Base-by-base conservation (phyloP, 176 grass and related monocot species). In the Aegilops longissima region DNA sequence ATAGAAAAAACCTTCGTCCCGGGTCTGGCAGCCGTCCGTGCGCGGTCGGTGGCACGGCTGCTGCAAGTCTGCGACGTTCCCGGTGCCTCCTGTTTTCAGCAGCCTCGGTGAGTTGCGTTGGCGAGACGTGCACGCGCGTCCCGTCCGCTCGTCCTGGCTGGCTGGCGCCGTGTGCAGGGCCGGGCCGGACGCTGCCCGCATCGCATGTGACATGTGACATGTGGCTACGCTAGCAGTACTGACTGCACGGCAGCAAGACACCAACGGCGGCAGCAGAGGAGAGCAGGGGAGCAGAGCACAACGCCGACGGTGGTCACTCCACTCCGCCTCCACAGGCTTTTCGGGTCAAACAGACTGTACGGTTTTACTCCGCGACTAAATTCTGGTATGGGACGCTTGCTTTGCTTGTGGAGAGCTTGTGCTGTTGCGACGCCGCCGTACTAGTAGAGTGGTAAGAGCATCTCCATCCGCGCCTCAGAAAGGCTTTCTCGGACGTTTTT, bases 221-320 rank as follows among this genome's bases (percentile, higher is more conserved):
- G 24, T 65, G 23, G 62, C 25, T 27, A 65, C 62, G 62, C 45
- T 27, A 61, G 61, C 20, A 24, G n/a, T 63, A 25, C 61, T 13
- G 54, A 58, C 54, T 58, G 54, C 54, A 58, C 54, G 54, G 18
- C 54, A 58, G 54, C 54, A 21, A 58, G 17, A 17, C 54, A 58
- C 54, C 54, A 58, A 58, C 54, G 54, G 17, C 54, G 54, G 49
- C 49, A 6, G 49, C 49, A 52, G 14, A 67, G 69, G 36, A 23
- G 20, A 72, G 33, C 67, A 70, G 24, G 39, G 29, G 63, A 67
- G 69, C 69, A 23, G 20, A 72, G 33, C 67, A 70, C 34, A 34
- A 39, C 67, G 67, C 70, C 70, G 70, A 47, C 71, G n/a, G 39
- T 74, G 71, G 71, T 74, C 71, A 74, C 70, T 16, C 70, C 25